These are phyloP conservation scores for Mortierella sp. DNA, from an alignment of 371 early-diverging fungal species.

Conservation along the genomic window DNA sequence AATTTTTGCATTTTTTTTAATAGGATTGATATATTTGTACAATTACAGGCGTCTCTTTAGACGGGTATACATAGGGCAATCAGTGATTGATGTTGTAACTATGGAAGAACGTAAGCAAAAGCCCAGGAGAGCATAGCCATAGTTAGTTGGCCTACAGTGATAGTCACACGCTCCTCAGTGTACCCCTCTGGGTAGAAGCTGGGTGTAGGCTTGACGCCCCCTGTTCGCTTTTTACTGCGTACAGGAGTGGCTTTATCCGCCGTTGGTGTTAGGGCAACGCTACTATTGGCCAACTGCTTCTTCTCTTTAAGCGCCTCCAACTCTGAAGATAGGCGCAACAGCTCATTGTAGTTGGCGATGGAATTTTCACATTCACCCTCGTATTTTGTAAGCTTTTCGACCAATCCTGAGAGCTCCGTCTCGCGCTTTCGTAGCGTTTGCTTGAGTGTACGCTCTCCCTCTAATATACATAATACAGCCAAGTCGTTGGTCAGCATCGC, in stretches of 20 bases:
- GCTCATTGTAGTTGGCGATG: conserved; percentile 28
- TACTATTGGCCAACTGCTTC: neutral
- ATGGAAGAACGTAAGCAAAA: conserved; percentile 31
- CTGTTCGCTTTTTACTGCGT: neutral
- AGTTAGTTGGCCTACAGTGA: conserved; percentile 25
- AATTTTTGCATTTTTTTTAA: conserved; percentile 21
- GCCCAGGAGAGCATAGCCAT: conserved; percentile 48
- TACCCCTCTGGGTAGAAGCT: conserved; percentile 15
- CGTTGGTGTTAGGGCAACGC: neutral
- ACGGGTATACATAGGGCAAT: neutral
- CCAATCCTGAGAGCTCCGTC: conserved; percentile 28
- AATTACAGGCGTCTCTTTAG: neutral
- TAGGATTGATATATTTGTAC: conserved; percentile 8
- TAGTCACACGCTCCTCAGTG: neutral
- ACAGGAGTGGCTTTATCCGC: neutral
- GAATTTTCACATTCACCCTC: conserved; percentile 37
- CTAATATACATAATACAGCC: conserved; percentile 18
- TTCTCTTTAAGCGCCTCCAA: conserved; percentile 22
- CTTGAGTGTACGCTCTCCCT: conserved; percentile 44
- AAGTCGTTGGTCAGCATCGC: too few species aligned
- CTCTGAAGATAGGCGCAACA: conserved; percentile 21
- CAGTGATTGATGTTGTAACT: neutral
- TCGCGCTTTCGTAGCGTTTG: conserved; percentile 47
- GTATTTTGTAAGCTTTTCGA: conserved; percentile 35
- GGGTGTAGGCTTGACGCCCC: conserved; percentile 12